Evolutionary conservation across 331 rosid species (phyloP), one percentile per base, ranked within the genome.

Genomic region (Rhamnella rubrinervis): DNA sequence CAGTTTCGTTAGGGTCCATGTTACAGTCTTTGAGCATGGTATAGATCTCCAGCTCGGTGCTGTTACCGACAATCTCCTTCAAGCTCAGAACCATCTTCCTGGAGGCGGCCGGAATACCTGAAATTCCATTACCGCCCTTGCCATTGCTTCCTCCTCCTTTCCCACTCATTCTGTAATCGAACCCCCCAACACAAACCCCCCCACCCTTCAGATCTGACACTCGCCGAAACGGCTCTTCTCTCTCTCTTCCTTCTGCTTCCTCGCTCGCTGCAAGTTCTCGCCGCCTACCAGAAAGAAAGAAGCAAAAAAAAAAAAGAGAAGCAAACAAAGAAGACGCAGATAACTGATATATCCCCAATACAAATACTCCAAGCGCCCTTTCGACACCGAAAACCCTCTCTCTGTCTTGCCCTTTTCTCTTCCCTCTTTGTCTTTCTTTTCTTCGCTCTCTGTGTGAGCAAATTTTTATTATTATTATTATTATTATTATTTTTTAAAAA

Each of bases 1-100:
- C 95, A 55, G 98, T 92, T 85, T 93, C 98, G 70, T 93, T 85
- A 63, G 98, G 98, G 96, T 93, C 97, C 98, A 93, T 93, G 82
- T 91, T 87, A 77, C 98, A 93, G 59, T 93, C 98, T 75, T 86
- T 91, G 76, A 93, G 97, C 57, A 82, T 77, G 65, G 89, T 91
- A 64, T 93, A 93, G 97, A 93, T 91, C 98, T 93, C 98, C 79
- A 76, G 86, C 53, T 93, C 98, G 26, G 97, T 87, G 44, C 88
- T 84, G 89, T 93, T 91, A 61, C 72, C 65, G 1, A 93, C 96
- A 79, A 93, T 88, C 88, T 93, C 98, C 80, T 85, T 93, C 85
- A 93, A 80, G 75, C 96, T 91, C 77, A 82, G 97, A 6, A 93
- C 98, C 84, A 93, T 84, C 87, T 93, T 93, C 85, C 95, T 83